Evolutionary conservation across 257 asterid species (phyloP).

Genomic region (Vinca minor): DNA sequence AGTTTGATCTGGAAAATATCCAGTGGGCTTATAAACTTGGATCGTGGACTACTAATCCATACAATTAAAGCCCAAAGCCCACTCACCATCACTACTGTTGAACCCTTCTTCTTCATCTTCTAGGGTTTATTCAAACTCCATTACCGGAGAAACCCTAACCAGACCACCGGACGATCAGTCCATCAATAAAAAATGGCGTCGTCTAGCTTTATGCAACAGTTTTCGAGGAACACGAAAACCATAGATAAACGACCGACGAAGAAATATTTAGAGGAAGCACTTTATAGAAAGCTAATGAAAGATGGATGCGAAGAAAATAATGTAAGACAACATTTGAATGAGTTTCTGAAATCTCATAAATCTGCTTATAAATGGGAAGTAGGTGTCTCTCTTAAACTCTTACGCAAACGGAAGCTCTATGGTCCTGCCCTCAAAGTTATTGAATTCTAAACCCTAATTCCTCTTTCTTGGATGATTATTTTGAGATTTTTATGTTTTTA

Average conservation of each 20-base stretch:
- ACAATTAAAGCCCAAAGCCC: not conserved
- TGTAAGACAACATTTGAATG: slow-evolving; percentile 52
- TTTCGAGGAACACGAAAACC: slow-evolving; percentile 46
- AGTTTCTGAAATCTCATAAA: slow-evolving; percentile 57
- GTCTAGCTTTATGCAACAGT: slow-evolving; percentile 67
- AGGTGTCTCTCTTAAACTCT: slow-evolving; percentile 57
- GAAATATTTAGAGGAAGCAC: slow-evolving; percentile 72
- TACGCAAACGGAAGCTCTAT: slow-evolving; percentile 67
- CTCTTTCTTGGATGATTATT: not conserved
- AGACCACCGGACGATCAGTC: not conserved
- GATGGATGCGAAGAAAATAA: slow-evolving; percentile 58
- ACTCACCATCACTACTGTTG: not conserved
- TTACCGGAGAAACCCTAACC: not conserved
- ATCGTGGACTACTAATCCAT: too few relatives aligned
- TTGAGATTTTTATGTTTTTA: too few relatives aligned
- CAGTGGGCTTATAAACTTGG: too few relatives aligned
- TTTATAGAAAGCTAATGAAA: slow-evolving; percentile 65
- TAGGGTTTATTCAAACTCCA: not conserved
- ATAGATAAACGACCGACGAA: slow-evolving; percentile 55
- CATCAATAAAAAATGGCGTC: slow-evolving; percentile 37
- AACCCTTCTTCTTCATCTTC: not conserved
- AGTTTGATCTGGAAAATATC: too few relatives aligned
- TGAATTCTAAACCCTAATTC: too few relatives aligned
- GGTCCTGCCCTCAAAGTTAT: slow-evolving; percentile 80
- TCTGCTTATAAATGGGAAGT: slow-evolving; percentile 92